Conservation (phyloP, 257 asterid species). For the Perilla frutescens region DNA sequence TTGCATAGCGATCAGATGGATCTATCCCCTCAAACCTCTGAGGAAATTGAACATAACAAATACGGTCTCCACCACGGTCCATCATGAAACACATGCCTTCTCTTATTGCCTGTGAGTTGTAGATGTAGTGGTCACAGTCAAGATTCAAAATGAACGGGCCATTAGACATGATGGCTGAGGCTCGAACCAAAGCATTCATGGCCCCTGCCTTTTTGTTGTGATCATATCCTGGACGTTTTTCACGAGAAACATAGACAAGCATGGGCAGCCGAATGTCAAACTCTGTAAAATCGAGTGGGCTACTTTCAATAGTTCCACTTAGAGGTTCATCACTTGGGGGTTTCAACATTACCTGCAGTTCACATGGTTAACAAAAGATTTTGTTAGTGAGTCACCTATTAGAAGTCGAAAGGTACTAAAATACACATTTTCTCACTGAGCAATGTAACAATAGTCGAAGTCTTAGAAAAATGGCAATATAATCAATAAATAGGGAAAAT, state of each 20-base stretch:
- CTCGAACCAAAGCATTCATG: slow-evolving; percentile 88
- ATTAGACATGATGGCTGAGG: slow-evolving; percentile 89
- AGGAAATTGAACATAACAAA: slow-evolving; percentile 82
- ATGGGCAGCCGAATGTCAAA: slow-evolving; percentile 86
- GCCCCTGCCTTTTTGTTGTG: slow-evolving; percentile 98
- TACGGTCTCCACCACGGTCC: slow-evolving; percentile 89
- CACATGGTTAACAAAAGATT: slow-evolving; percentile 8
- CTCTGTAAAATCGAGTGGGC: slow-evolving; percentile 66
- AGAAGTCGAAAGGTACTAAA: not conserved
- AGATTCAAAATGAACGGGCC: slow-evolving; percentile 93
- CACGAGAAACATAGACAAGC: slow-evolving; percentile 88
- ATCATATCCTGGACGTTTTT: slow-evolving; percentile 88
- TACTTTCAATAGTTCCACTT: slow-evolving; percentile 56
- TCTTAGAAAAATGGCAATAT: not conserved
- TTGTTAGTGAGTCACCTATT: not conserved
- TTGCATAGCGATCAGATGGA: slow-evolving; percentile 88
- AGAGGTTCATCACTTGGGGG: slow-evolving; percentile 87
- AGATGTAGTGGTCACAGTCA: slow-evolving; percentile 91
- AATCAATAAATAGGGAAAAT: not conserved
- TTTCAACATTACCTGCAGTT: slow-evolving; percentile 85
- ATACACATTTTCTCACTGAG: not conserved
- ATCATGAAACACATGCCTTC: slow-evolving; percentile 92
- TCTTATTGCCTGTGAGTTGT: slow-evolving; percentile 77
- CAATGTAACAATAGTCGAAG: not conserved
- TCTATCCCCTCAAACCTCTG: slow-evolving; percentile 89